phyloP scores from a whole-genome alignment of 495 filamentous ascomycete species.

The Penicilliopsis zonata region DNA sequence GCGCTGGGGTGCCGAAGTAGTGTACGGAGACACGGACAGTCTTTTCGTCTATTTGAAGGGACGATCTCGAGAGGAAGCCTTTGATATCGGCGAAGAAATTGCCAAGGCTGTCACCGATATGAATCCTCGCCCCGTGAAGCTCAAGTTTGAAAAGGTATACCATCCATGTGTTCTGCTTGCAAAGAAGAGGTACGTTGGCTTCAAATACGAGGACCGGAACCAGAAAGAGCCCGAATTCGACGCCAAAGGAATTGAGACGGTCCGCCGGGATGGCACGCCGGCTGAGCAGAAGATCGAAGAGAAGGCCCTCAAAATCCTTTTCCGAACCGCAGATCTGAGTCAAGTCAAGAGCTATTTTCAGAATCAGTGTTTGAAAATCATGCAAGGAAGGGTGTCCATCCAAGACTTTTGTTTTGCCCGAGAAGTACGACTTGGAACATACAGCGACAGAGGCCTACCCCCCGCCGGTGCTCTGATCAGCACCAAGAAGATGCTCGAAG shows the following conservation, averaged over 20 bases:
- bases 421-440: slow-evolving; percentile 84
- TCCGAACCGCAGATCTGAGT: slow-evolving; percentile 78
- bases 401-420: slow-evolving; percentile 93
- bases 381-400: slow-evolving; percentile 75
- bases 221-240: slow-evolving; percentile 87
- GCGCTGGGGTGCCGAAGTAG: slow-evolving; percentile 87
- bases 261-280: slow-evolving; percentile 85
- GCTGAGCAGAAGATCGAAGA: slow-evolving; percentile 98
- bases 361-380: slow-evolving; percentile 82
- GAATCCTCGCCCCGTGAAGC: slow-evolving; percentile 86
- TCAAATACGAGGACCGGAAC: slow-evolving; percentile 76
- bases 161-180: slow-evolving; percentile 86
- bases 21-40: slow-evolving; percentile 96
- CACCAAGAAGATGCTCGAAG: slow-evolving; percentile 71
- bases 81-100: slow-evolving; percentile 87
- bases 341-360: slow-evolving; percentile 90
- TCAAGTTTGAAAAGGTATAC: slow-evolving; percentile 99
- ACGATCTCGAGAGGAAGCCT: slow-evolving; percentile 75
- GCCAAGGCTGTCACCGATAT: slow-evolving; percentile 77
- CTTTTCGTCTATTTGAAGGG: slow-evolving; percentile 89
- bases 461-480: slow-evolving; percentile 85
- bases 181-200: slow-evolving; percentile 97
- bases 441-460: slow-evolving; percentile 65
- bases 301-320: slow-evolving; percentile 79
- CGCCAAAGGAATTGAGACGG: slow-evolving; percentile 96